Evolutionary conservation across 768 basidiomycete genomes (phyloP), one percentile per base, ranked within the genome.

Genomic region (Chalciporus sphaerocephalus): DNA sequence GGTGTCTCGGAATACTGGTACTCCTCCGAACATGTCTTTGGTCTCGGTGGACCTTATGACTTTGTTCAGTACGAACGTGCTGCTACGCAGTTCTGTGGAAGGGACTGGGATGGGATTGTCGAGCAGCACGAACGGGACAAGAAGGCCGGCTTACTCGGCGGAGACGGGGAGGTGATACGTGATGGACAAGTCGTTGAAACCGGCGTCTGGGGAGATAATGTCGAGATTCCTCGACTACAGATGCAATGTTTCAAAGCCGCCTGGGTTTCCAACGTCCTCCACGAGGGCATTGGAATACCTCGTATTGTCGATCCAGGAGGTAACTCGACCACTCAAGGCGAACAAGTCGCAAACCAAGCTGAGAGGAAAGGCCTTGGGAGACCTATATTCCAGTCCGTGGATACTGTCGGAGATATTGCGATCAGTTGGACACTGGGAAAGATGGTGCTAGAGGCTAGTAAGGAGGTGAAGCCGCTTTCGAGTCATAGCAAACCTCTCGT

Each of bases 231-330:
- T 18, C 79, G 95, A 37, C 69, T 99, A 48, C 81, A 95, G 69
- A 89, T 95, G 88, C 96, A 98, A 62, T 99, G 96, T 64, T 99
- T 99, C 83, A 99, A 99, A 66, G 92, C 95, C 1, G 94, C 96
- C 2, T 99, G 96, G 96, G 79, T 99, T 44, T 84, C 87, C 41
- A 97, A 98, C 65, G 87, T 99, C 28, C 67, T 99, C 2, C 95
- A 98, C 55, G 92, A 96, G 61, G 96, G 96, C 23, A 85, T 99
- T 40, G 93, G 93, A 8, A 80, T 99, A 62, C 96, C 96, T 20
- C 77, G 96, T 21, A 83, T 96, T 24, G 79, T 90, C 41, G 95
- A 97, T 63, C 73, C 79, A 1, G 89, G 81, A 2, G 94, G 94
- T 1, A 90, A 92, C 58, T 65, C 68, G 33, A 82, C 88, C 2